Percentiles rank a stretch among this genome's conserved stretches.
These are phyloP conservation scores for Panicum miliaceum DNA, from an alignment of 176 grass and related monocot species.

Conservation along the genomic window DNA sequence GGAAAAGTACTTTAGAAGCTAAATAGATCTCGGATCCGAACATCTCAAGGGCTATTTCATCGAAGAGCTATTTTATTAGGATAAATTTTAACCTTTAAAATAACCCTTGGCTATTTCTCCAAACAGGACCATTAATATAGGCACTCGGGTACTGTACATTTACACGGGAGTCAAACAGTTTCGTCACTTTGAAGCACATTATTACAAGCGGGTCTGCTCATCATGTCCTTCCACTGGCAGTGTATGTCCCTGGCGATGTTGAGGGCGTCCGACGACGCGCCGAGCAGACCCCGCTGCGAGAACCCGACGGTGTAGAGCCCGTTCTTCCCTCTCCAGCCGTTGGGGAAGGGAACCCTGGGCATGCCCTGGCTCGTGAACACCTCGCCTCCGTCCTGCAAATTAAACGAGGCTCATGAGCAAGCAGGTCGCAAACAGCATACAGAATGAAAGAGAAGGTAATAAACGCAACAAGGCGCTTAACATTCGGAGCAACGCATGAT, in stretches of 20 bases:
- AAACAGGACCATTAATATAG: slow-evolving; percentile 1
- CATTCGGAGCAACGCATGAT: neutral
- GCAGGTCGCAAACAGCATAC: neutral
- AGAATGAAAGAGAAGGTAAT: neutral
- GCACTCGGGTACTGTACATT: slow-evolving; percentile 38
- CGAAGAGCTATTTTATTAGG: no score
- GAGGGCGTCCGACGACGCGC: slow-evolving; percentile 75
- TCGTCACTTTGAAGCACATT: neutral
- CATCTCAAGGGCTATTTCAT: no score
- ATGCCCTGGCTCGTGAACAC: slow-evolving; percentile 73
- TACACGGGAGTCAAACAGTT: slow-evolving; percentile 26
- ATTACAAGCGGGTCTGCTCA: neutral
- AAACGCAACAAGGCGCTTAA: neutral
- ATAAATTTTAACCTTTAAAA: no score
- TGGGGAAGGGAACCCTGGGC: slow-evolving; percentile 59
- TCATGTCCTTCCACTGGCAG: slow-evolving; percentile 57
- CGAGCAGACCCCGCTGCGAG: slow-evolving; percentile 77
- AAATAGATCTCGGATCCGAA: no score
- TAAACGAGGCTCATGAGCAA: neutral
- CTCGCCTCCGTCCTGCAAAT: slow-evolving; percentile 54
- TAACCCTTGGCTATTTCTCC: no score
- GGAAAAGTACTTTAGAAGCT: no score
- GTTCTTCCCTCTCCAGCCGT: slow-evolving; percentile 82
- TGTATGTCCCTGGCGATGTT: slow-evolving; percentile 72
- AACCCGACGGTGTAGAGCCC: slow-evolving; percentile 89